These are phyloP conservation scores for Nitzschia sp. DNA, from an alignment of 108 stramenopile genomes.

Conservation along the genomic window DNA sequence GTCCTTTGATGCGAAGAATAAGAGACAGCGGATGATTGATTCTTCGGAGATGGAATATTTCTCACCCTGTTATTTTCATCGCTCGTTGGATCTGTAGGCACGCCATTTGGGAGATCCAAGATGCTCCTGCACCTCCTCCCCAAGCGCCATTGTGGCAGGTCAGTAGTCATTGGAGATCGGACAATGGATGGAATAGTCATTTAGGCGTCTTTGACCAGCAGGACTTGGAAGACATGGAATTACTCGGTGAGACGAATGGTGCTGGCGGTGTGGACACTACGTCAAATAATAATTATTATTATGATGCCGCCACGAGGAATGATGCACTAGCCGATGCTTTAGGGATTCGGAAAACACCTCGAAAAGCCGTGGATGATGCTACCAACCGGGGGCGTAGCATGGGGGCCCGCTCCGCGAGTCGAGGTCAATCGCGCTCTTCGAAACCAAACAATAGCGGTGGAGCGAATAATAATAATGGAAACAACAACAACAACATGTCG, in stretches of 20 bases:
- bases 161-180: slow-evolving; percentile 30
- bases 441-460: neutral
- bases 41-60: too few species aligned
- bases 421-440: neutral
- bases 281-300: neutral
- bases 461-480: neutral
- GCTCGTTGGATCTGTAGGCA: too few species aligned
- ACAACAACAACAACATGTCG: slow-evolving; percentile 19
- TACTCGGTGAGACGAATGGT: slow-evolving; percentile 7
- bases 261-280: neutral
- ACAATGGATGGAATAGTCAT: slow-evolving; percentile 29
- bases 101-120: slow-evolving; percentile 50
- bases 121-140: slow-evolving; percentile 40
- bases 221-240: slow-evolving; percentile 30
- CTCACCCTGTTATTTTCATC: too few species aligned
- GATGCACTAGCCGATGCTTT: slow-evolving; percentile 58
- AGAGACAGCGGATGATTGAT: too few species aligned
- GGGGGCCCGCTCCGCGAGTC: neutral
- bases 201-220: slow-evolving; percentile 19
- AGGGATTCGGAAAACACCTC: slow-evolving; percentile 42
- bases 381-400: neutral
- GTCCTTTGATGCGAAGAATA: too few species aligned
- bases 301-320: slow-evolving; percentile 20
- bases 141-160: slow-evolving; percentile 38
- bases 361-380: slow-evolving; percentile 14